phyloP scores from a whole-genome alignment of 1,284 basidiomycete species.

The Pyrrhoderma lamaoense region DNA sequence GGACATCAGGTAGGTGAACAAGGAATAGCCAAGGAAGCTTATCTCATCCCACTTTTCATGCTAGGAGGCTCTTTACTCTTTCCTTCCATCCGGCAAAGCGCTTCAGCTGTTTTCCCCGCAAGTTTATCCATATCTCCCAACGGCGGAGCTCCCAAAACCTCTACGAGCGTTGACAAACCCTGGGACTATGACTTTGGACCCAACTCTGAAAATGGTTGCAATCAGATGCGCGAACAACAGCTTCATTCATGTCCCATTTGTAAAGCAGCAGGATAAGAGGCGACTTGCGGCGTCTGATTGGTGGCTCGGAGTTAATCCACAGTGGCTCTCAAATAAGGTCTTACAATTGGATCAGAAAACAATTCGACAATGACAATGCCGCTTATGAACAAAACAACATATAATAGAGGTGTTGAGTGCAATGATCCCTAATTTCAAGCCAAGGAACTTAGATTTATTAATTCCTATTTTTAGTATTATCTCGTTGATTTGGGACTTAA shows the following conservation, averaged over 20 bases:
- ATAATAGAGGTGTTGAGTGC: too few species aligned
- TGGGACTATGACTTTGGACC: constrained; percentile 38
- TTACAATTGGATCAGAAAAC: constrained; percentile 7
- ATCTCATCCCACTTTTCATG: not conserved
- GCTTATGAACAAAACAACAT: too few species aligned
- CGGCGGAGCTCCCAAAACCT: constrained; percentile 16
- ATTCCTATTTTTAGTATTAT: too few species aligned
- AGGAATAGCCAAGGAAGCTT: too few species aligned
- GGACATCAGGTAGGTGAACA: constrained; percentile 52
- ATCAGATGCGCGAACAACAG: constrained; percentile 45
- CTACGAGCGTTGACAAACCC: constrained; percentile 27
- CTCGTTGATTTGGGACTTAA: too few species aligned
- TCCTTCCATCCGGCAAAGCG: constrained; percentile 36
- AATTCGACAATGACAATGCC: too few species aligned
- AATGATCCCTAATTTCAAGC: too few species aligned
- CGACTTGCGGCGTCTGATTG: constrained; percentile 41
- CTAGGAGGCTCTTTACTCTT: constrained; percentile 41
- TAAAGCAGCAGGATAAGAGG: constrained; percentile 57
- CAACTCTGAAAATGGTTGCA: constrained; percentile 31
- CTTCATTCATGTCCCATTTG: constrained; percentile 41
- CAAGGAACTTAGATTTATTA: too few species aligned
- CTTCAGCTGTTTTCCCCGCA: constrained; percentile 40
- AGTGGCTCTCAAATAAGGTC: constrained; percentile 13
- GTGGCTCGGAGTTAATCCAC: constrained; percentile 49
- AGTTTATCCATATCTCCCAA: constrained; percentile 18